Percentiles rank a stretch among this genome's conserved stretches.
phyloP scores from a whole-genome alignment of 345 rosid genomes.

The Arabidopsis suecica region DNA sequence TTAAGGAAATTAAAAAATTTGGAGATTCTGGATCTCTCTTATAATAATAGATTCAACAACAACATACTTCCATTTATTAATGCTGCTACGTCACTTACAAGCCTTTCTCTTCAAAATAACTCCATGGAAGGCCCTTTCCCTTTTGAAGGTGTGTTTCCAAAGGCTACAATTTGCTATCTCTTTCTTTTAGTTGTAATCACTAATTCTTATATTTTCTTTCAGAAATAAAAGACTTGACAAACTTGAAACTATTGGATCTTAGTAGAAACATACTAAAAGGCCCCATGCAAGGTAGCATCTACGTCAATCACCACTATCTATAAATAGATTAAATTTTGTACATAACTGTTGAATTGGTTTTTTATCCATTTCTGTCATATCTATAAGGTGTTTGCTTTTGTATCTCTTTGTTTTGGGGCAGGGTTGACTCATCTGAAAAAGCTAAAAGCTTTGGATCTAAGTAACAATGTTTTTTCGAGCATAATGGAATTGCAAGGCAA shows the following conservation, averaged over 20 bases:
- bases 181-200: not conserved
- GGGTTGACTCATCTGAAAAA: not conserved
- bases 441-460: not conserved
- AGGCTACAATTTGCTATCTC: not conserved
- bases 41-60: not conserved
- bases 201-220: not conserved
- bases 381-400: not conserved
- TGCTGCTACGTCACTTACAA: conserved; percentile 14
- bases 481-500: not conserved
- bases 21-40: conserved; percentile 11
- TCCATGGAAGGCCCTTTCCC: not conserved
- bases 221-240: not conserved
- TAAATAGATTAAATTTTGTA: not conserved
- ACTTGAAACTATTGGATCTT: not conserved
- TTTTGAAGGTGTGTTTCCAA: not conserved
- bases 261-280: not conserved
- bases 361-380: not conserved
- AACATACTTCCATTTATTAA: not conserved
- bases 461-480: not conserved
- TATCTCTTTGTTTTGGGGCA: not conserved
- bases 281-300: not conserved
- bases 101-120: not conserved
- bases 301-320: not conserved
- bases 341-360: too few species aligned
- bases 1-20: not conserved